These are phyloP conservation scores for Kokia cookei DNA, from an alignment of 441 rosid species.

Conservation along the genomic window DNA sequence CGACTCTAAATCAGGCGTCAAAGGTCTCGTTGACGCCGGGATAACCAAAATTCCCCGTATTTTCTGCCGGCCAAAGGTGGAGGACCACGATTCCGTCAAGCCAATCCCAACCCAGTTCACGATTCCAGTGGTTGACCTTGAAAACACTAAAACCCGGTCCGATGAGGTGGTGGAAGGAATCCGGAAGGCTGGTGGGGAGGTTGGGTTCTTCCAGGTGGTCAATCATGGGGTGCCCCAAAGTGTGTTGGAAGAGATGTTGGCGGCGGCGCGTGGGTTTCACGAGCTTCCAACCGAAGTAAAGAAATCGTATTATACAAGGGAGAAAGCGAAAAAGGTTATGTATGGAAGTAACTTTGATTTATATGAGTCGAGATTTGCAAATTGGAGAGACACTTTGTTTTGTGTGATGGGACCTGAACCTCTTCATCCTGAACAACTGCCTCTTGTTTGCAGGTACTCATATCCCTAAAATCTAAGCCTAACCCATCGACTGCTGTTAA, in stretches of 20 bases:
- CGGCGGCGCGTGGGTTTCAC: conserved; percentile 27
- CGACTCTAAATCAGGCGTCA: conserved; percentile 32
- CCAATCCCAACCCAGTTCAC: background rate
- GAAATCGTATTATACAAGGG: conserved; percentile 23
- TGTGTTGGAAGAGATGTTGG: conserved; percentile 32
- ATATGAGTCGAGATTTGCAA: conserved; percentile 17
- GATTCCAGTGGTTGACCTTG: conserved; percentile 20
- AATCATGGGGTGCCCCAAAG: conserved; percentile 24
- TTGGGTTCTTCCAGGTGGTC: conserved; percentile 46
- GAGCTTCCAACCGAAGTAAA: conserved; percentile 27
- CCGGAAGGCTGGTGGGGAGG: conserved; percentile 22
- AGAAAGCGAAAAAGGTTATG: conserved; percentile 9
- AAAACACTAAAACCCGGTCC: conserved; percentile 5
- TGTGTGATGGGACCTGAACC: conserved; percentile 14
- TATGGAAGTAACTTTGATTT: conserved; percentile 33
- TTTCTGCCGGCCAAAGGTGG: conserved; percentile 12
- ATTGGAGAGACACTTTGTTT: conserved; percentile 29
- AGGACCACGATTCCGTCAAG: background rate
- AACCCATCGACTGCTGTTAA: background rate
- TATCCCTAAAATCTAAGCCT: no score
- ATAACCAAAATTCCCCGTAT: conserved; percentile 33
- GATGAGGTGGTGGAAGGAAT: conserved; percentile 7
- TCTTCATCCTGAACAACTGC: conserved; percentile 15
- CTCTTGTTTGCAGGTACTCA: conserved; percentile 2
- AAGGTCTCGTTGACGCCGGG: conserved; percentile 38